These are phyloP conservation scores for Hypoxylon sp. DNA, from an alignment of 2,329 filamentous ascomycete genomes.

Conservation along the genomic window DNA sequence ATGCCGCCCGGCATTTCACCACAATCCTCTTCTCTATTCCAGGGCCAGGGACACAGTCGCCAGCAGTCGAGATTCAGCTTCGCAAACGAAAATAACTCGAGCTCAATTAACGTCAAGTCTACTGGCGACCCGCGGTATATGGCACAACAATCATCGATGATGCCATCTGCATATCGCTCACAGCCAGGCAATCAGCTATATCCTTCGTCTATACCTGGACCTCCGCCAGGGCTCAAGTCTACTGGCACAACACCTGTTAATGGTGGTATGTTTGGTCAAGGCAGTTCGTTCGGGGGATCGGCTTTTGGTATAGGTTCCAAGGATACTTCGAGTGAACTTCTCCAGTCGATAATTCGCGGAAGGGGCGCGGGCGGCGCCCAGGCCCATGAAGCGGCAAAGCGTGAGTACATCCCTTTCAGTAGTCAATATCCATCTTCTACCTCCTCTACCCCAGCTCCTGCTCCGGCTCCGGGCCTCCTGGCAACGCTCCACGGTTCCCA, in stretches of 20 bases:
- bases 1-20: conserved; percentile 71
- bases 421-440: conserved; percentile 87
- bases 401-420: conserved; percentile 97
- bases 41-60: conserved; percentile 79
- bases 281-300: conserved; percentile 82
- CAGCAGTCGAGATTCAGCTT: conserved; percentile 92
- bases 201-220: conserved; percentile 87
- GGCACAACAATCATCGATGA: conserved; percentile 90
- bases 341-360: conserved; percentile 85
- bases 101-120: conserved; percentile 78
- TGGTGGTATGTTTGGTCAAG: conserved; percentile 89
- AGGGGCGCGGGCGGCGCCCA: conserved; percentile 77
- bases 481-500: conserved; percentile 91
- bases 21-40: conserved; percentile 66
- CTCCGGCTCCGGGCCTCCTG: conserved; percentile 91
- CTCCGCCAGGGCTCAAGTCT: conserved; percentile 94
- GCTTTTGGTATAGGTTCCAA: conserved; percentile 79
- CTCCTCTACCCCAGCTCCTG: conserved; percentile 87
- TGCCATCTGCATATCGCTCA: conserved; percentile 75
- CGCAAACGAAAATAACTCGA: conserved; percentile 78
- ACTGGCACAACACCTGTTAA: conserved; percentile 84
- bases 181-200: conserved; percentile 81
- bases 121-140: conserved; percentile 84
- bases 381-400: conserved; percentile 90
- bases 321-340: conserved; percentile 78